Conservation (phyloP, 2,329 filamentous ascomycete genomes). For the Westerdykella sp. region DNA sequence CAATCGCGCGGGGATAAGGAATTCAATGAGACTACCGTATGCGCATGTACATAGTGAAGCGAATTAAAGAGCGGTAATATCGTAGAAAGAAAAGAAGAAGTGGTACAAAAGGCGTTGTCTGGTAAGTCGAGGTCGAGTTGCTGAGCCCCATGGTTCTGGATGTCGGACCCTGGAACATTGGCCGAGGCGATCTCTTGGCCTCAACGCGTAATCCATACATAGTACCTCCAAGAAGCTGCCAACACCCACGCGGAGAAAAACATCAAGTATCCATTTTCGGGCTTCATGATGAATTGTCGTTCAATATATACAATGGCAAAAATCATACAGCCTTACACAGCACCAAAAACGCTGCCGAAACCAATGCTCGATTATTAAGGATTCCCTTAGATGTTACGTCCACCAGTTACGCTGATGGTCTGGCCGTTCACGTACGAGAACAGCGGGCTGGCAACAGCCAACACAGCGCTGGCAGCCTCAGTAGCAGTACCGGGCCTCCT, state of each 20-base stretch:
- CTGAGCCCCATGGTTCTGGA: too few species aligned
- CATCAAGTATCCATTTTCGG: neutral
- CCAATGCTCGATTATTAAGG: too few species aligned
- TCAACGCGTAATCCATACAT: too few species aligned
- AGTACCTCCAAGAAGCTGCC: neutral
- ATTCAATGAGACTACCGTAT: constrained; percentile 13
- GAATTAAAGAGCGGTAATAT: constrained; percentile 12
- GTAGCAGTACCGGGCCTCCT: constrained; percentile 69
- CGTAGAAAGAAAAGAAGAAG: constrained; percentile 2
- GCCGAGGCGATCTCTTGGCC: too few species aligned
- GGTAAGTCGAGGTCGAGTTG: neutral
- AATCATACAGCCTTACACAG: constrained; percentile 5
- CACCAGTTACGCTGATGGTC: constrained; percentile 80
- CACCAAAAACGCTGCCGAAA: neutral
- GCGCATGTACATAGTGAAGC: constrained; percentile 23
- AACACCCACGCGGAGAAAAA: neutral
- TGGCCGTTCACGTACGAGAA: constrained; percentile 83
- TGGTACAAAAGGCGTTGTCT: neutral
- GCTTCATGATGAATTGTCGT: constrained; percentile 1
- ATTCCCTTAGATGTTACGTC: constrained; percentile 52
- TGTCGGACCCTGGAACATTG: too few species aligned
- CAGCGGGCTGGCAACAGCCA: constrained; percentile 74
- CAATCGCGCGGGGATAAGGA: constrained; percentile 4
- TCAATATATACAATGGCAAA: constrained; percentile 10
- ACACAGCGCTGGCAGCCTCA: constrained; percentile 70